Conservation (phyloP, 352 stramenopile genomes). For the Phytophthora kernoviae region DNA sequence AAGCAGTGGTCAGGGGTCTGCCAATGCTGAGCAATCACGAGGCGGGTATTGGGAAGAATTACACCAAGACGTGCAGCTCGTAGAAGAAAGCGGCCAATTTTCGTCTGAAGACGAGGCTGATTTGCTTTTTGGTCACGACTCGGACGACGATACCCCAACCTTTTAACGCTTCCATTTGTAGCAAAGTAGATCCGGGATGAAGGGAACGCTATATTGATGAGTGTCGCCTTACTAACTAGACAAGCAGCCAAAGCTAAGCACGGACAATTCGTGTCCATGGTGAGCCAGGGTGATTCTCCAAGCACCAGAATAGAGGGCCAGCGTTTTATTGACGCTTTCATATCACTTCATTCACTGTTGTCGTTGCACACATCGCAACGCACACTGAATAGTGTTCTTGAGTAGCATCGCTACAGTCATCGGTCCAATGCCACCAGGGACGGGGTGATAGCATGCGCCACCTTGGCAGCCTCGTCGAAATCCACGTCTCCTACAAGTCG, state of each 20-base stretch:
- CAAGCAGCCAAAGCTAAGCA: conserved; percentile 23
- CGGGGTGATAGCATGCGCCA: conserved; percentile 97
- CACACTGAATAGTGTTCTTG: conserved; percentile 77
- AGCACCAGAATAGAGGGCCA: background rate
- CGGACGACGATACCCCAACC: conserved; percentile 3
- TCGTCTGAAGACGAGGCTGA: conserved; percentile 68
- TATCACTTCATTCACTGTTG: conserved; percentile 13
- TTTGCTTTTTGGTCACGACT: conserved; percentile 13
- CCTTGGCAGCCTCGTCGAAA: conserved; percentile 83
- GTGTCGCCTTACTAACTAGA: conserved; percentile 30
- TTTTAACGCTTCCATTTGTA: conserved; percentile 1
- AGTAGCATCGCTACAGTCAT: conserved; percentile 98
- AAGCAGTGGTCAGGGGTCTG: conserved; percentile 2
- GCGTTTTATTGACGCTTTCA: background rate
- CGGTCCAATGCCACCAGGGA: conserved; percentile 95
- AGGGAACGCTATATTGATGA: conserved; percentile 29
- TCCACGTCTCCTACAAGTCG: conserved; percentile 98
- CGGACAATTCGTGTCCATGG: conserved; percentile 1
- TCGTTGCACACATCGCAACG: conserved; percentile 25
- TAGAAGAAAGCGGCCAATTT: conserved; percentile 75
- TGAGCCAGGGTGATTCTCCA: conserved; percentile 26
- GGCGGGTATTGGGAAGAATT: conserved; percentile 69
- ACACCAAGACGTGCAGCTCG: conserved; percentile 68
- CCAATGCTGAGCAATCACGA: conserved; percentile 19
- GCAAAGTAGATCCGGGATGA: background rate